A percentile compares a stretch with the other conserved stretches of the same genome.
These are phyloP conservation scores for Linnemannia schmuckeri DNA, from an alignment of 192 early-diverging fungal species.

Conservation along the genomic window DNA sequence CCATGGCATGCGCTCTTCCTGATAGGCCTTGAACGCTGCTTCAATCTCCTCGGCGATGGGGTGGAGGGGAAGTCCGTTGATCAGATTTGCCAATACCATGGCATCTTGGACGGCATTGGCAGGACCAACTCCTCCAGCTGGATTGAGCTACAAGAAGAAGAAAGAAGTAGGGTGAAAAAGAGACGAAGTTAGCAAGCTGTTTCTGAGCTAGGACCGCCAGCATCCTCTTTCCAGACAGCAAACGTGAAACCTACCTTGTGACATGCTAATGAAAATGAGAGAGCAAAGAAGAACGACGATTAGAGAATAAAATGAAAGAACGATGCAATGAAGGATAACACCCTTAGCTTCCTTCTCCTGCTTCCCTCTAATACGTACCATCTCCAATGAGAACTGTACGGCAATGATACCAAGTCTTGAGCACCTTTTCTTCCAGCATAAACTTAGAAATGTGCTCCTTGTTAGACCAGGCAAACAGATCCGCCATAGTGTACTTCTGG, in stretches of 20 bases:
- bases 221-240: not conserved
- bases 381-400: constrained; percentile 31
- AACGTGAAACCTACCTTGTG: not conserved
- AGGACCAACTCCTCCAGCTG: not conserved
- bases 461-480: constrained; percentile 15
- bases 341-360: too few species aligned
- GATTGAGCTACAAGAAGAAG: not conserved
- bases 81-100: constrained; percentile 22
- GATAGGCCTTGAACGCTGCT: constrained; percentile 4
- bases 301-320: not conserved
- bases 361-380: constrained; percentile 4
- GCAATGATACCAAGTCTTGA: constrained; percentile 34
- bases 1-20: constrained; percentile 8
- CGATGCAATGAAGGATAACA: not conserved
- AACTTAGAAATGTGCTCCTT: constrained; percentile 25
- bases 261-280: not conserved
- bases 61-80: constrained; percentile 2
- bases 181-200: not conserved
- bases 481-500: not conserved
- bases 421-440: constrained; percentile 41
- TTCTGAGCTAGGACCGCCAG: not conserved
- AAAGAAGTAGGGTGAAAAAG: not conserved
- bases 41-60: not conserved
- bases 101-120: constrained; percentile 30
- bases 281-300: not conserved